Base-by-base conservation (phyloP, 345 rosid species). In the Psidium guajava region DNA sequence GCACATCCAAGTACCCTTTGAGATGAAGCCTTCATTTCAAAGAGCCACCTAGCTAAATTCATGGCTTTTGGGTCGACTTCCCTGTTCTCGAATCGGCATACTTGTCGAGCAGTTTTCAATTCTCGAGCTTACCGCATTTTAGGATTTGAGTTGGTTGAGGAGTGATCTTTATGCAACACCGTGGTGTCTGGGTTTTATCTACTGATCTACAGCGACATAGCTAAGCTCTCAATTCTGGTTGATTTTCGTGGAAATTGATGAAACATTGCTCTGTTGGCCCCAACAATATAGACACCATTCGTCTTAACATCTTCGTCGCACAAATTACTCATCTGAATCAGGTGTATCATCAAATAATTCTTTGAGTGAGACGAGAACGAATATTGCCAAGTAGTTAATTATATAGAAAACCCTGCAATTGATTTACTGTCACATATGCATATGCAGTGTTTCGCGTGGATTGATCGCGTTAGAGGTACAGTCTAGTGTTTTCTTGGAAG, bases 101-200 rank as follows among this genome's bases (percentile, higher is more conserved):
- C 77, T 69, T 32, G 77, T 69, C 77, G 6, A 69, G 47, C 3
- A 69, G 47, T 16, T 69, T 69, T 69, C 77, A 32, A 32, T 24
- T 69, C 77, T 40, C 0, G 13, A 69, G 77, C 77, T 69, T 69
- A 69, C 77, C 8, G 77, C 44, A 52, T 16, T 18, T 18, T 32
- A 32, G 42, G 75, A 28, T 61, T 69, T 69, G 44, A 64, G 44
- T 16, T 6, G 0, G 44, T 64, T 32, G 13, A 69, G 47, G 47
- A 18, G 47, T 9, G 77, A 32, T 69, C 77, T 36, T 69, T 36
- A 32, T 11, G 25, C 47, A 18, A 32, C 47, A 32, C 47, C 24
- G 0, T 1, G 44, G 22, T 36, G 20, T 64, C 11, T 9, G 6
- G 0, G 6, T 28, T 3, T 64, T 8, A 16, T 64, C 44, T 8